Evolutionary conservation across 202 grass and related monocot species (phyloP).

Genomic region (Panicum virgatum): DNA sequence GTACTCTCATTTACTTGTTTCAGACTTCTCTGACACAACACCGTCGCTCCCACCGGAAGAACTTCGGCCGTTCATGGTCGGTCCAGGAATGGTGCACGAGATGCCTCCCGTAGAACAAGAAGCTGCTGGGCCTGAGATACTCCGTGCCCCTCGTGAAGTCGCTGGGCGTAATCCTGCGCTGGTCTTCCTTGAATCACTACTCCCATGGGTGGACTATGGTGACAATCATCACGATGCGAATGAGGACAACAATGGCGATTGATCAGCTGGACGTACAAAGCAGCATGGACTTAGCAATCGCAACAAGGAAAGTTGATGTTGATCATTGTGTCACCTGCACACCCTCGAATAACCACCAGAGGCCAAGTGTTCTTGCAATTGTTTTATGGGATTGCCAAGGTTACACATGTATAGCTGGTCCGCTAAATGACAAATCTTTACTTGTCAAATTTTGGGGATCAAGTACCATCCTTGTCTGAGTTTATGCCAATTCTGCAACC

Average conservation of each 20-base stretch:
- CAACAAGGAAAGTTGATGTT: constrained; percentile 9
- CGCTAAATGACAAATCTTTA: neutral
- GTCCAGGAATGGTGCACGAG: constrained; percentile 59
- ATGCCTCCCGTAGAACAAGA: constrained; percentile 56
- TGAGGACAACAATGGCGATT: constrained; percentile 43
- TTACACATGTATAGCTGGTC: constrained; percentile 33
- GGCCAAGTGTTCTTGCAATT: constrained; percentile 13
- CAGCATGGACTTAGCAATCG: constrained; percentile 1
- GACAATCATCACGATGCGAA: constrained; percentile 52
- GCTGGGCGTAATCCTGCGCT: constrained; percentile 69
- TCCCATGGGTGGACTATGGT: constrained; percentile 80
- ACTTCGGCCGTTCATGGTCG: constrained; percentile 83
- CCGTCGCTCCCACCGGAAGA: constrained; percentile 93
- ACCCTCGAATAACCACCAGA: neutral
- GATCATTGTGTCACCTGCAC: neutral
- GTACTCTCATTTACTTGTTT: constrained; percentile 94
- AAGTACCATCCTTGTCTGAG: neutral
- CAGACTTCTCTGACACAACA: constrained; percentile 89
- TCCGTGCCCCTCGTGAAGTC: constrained; percentile 62
- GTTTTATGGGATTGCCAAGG: constrained; percentile 24
- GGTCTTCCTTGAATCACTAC: constrained; percentile 82
- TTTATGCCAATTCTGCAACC: constrained; percentile 11
- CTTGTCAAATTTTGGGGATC: constrained; percentile 28
- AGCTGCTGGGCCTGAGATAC: constrained; percentile 52
- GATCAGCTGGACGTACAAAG: neutral